Conservation (phyloP, 345 rosid species). For the Linum usitatissimum region DNA sequence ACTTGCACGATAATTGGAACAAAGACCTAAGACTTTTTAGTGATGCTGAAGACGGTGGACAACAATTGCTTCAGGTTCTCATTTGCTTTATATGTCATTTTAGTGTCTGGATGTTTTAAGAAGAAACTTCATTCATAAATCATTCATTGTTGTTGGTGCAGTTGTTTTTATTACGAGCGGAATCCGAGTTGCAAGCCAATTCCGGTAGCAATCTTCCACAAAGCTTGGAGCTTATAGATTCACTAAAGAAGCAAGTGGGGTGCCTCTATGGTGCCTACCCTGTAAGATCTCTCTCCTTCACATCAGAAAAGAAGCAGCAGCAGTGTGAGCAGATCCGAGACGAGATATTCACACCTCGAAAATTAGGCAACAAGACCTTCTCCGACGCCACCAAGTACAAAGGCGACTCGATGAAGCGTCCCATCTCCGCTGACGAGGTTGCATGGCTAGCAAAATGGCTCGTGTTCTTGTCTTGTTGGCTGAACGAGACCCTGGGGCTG, state of each 20-base stretch:
- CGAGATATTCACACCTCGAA: constrained; percentile 73
- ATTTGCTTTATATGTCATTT: not conserved
- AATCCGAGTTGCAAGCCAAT: constrained; percentile 67
- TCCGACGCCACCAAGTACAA: constrained; percentile 41
- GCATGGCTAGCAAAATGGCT: constrained; percentile 71
- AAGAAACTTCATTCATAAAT: not conserved
- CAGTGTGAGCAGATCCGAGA: constrained; percentile 33
- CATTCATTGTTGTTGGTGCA: constrained; percentile 31
- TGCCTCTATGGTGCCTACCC: constrained; percentile 47
- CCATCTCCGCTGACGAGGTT: constrained; percentile 66
- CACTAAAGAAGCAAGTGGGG: constrained; percentile 42
- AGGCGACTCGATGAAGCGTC: constrained; percentile 89
- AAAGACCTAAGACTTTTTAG: constrained; percentile 67
- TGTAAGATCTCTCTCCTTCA: constrained; percentile 37
- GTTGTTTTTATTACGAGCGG: constrained; percentile 79
- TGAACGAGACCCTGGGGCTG: constrained; percentile 58
- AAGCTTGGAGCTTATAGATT: constrained; percentile 39
- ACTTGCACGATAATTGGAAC: constrained; percentile 86
- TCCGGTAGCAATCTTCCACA: constrained; percentile 34
- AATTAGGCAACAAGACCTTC: constrained; percentile 34
- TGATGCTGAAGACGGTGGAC: constrained; percentile 75
- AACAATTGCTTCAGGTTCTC: constrained; percentile 73
- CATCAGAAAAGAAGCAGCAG: constrained; percentile 27
- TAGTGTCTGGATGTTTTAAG: not conserved
- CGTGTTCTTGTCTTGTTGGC: constrained; percentile 48